Evolutionary conservation across 768 basidiomycete species (phyloP), one percentile per base, ranked within the genome.

Genomic region (Calocybe indica): DNA sequence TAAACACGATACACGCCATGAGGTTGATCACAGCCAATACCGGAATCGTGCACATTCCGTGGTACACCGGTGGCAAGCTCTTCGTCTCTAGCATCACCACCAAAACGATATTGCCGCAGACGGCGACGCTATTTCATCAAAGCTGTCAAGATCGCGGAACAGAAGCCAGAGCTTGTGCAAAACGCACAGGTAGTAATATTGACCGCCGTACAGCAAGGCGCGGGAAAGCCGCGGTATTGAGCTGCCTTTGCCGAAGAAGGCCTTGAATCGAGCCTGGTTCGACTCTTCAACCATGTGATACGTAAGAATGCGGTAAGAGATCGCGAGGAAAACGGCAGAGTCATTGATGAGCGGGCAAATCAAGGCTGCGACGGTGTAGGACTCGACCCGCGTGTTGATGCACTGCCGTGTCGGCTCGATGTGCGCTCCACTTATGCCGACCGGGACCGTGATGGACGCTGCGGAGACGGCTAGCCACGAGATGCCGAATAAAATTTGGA

Each of bases 171-270:
- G n/a, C 22, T 22, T 22, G 22, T 22, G 3, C 35, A 34, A 32
- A 7, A 60, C 65, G 36, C 45, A 68, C 68, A 64, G 34, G 44
- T 64, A 67, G 42, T 66, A 69, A 8, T 52, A 48, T 43, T 65
- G 67, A 1, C 66, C 62, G 8, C 64, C 66, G 14, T 52, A 54
- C 12, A 66, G 45, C 4, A 67, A 37, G 1, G 56, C 50, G 35
- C 49, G 57, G 2, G 60, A 57, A 12, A 65, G 59, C 5, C 47
- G 49, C 2, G 68, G 64, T 5, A 67, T 40, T 32, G 57, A 54
- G 28, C 49, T 48, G 2, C 61, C 64, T 11, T 51, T 51, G 1
- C 56, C 7, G 1, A 52, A 45, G 13, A 40, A 46, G n/a, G 48
- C 45, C 6, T 53, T 38, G 28, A 11, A 41, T 3, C 10, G 6